Evolutionary conservation across 176 grass and related monocot genomes (phyloP), one percentile per base, ranked within the genome.

Genomic region (Tillandsia leiboldiana): DNA sequence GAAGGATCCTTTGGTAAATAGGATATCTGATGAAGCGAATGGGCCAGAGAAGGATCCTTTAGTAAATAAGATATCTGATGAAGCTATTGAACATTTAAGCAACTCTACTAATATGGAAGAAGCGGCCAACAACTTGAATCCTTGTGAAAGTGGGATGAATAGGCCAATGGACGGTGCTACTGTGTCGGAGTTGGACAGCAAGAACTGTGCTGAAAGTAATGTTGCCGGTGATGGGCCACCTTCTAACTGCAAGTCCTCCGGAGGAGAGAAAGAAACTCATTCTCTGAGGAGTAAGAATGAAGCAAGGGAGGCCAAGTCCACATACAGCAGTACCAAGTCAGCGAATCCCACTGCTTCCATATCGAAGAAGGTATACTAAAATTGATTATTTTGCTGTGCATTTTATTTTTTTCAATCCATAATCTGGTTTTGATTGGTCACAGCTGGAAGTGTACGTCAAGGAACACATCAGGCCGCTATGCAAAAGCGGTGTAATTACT

Each of bases 391-490:
- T 14, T 24, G 6, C 59, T 76, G 4, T 56, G 1, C n/a, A n/a
- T 71, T 51, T 66, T 57, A 33, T 65, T 51, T 47, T 27, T 76
- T 26, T 22, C 1, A 22, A 26, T 50, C 11, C 15, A 66, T 49
- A 70, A 23, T 48, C 74, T 66, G 50, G 6, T 66, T 42, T 66
- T 71, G 0, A 1, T 71, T 50, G 18, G 48, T 9, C 77, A 17
- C 69, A 97, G 94, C 89, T 93, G 52, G 87, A 90, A 73, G 71
- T 83, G 58, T 93, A 83, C 53, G 78, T 93, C 48, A 93, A 99
- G 75, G 94, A 93, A 78, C 87, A 93, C 74, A 87, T 99, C 79
- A 92, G 94, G 63, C 82, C 94, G 48, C 86, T 97, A 12, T 93
- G 94, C 82, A 97, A 97, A 83, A 97, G 86, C 1, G 89, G 84